A percentile compares a stretch with the other conserved stretches of the same genome.
These are phyloP conservation scores for Mortierella sp. DNA, from an alignment of 371 early-diverging fungal genomes.

Conservation along the genomic window DNA sequence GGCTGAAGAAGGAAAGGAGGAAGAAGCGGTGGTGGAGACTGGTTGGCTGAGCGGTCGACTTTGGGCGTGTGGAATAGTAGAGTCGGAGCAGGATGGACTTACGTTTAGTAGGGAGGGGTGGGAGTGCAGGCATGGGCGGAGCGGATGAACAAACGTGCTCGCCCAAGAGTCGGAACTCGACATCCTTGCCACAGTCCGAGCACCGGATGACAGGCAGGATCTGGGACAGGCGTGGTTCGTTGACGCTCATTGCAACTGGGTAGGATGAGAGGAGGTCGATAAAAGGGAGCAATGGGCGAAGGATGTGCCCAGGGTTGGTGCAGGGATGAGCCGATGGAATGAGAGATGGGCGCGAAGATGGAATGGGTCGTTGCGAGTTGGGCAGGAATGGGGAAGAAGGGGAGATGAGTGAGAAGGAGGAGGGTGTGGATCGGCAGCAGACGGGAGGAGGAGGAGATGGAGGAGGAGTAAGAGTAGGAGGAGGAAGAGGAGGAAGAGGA, in stretches of 20 bases:
- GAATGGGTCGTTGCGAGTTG: constrained; percentile 2
- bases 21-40: not conserved
- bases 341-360: not conserved
- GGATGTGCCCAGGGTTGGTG: not conserved
- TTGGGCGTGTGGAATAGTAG: no score
- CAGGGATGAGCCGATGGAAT: not conserved
- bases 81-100: constrained; percentile 14
- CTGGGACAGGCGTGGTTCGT: constrained; percentile 66
- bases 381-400: constrained; percentile 1
- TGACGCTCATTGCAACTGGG: constrained; percentile 19
- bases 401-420: not conserved
- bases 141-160: constrained; percentile 69
- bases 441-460: not conserved
- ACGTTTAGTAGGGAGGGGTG: constrained; percentile 46
- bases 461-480: not conserved
- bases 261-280: not conserved
- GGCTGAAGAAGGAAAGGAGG: not conserved
- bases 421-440: not conserved
- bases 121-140: constrained; percentile 66
- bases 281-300: not conserved
- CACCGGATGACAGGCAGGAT: constrained; percentile 70
- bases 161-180: constrained; percentile 65
- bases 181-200: constrained; percentile 71
- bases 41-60: no score
- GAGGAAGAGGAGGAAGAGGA: not conserved